Evolutionary conservation across 75 land plant genomes (phyloP).

Genomic region (Cupressus sempervirens): DNA sequence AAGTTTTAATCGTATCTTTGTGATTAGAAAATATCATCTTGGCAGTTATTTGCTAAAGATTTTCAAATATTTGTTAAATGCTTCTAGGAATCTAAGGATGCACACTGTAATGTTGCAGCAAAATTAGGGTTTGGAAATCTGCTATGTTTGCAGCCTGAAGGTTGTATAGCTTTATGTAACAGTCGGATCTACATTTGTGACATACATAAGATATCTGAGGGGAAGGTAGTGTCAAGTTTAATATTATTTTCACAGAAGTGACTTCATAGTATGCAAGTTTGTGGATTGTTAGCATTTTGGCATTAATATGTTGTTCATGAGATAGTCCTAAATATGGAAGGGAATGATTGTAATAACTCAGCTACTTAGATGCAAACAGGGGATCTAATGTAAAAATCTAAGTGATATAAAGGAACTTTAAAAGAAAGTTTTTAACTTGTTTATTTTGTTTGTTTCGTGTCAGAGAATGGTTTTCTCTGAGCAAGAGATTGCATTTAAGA

Average conservation of each 20-base stretch:
- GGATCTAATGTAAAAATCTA: not conserved
- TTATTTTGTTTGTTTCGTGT: conserved; percentile 8
- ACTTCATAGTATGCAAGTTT: not conserved
- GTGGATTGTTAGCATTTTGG: not conserved
- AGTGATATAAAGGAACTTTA: not conserved
- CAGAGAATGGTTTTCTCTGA: not conserved
- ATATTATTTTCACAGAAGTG: not conserved
- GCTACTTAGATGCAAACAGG: not conserved
- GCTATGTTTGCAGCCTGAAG: not conserved
- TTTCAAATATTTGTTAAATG: not conserved
- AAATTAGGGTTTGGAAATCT: not conserved
- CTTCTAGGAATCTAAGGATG: not conserved
- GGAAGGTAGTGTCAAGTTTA: not conserved
- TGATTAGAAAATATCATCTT: not conserved
- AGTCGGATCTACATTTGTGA: not conserved
- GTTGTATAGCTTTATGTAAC: not conserved
- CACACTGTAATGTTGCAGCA: not conserved
- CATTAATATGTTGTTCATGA: not conserved
- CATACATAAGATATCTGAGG: not conserved
- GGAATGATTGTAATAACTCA: not conserved
- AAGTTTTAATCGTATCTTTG: not conserved
- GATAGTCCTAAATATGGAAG: not conserved
- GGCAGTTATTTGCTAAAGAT: not conserved
- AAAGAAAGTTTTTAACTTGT: conserved; percentile 6
- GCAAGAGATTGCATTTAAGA: not conserved